A percentile compares a stretch with the other conserved stretches of the same genome.
Conservation (phyloP, 106 monocot species). For the Chionographis japonica region DNA sequence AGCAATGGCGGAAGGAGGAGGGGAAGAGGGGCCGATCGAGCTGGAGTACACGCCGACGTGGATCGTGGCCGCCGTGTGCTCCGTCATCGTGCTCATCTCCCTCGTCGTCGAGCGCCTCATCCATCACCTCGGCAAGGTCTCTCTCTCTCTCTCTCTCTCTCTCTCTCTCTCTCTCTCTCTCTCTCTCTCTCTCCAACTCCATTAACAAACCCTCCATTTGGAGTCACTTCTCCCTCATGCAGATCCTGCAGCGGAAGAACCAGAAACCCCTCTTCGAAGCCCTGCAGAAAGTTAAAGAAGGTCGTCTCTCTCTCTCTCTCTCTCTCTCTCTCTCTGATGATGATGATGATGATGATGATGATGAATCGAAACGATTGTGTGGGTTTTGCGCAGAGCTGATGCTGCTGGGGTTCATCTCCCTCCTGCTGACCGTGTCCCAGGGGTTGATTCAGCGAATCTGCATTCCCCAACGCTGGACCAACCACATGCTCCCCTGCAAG, state of each 20-base stretch:
- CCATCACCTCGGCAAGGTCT: constrained; percentile 67
- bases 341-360: not conserved
- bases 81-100: constrained; percentile 64
- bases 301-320: constrained; percentile 15
- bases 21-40: constrained; percentile 8
- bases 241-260: constrained; percentile 40
- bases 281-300: constrained; percentile 66
- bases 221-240: not conserved
- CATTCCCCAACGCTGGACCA: constrained; percentile 26
- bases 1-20: constrained; percentile 9
- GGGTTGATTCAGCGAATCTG: constrained; percentile 39
- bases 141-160: not conserved
- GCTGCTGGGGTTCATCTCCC: constrained; percentile 63
- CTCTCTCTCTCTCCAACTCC: not conserved
- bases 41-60: constrained; percentile 73
- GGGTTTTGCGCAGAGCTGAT: constrained; percentile 46
- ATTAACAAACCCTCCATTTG: not conserved
- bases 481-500: constrained; percentile 46
- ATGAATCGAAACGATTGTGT: not conserved
- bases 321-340: not conserved
- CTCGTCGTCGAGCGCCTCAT: constrained; percentile 58
- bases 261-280: constrained; percentile 61
- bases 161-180: not conserved
- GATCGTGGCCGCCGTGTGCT: constrained; percentile 73
- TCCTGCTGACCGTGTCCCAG: constrained; percentile 54